Percentiles rank a stretch among this genome's conserved stretches.
These are phyloP conservation scores for Sergeia podlipaevii DNA, from an alignment of 208 protist species.

Conservation along the genomic window DNA sequence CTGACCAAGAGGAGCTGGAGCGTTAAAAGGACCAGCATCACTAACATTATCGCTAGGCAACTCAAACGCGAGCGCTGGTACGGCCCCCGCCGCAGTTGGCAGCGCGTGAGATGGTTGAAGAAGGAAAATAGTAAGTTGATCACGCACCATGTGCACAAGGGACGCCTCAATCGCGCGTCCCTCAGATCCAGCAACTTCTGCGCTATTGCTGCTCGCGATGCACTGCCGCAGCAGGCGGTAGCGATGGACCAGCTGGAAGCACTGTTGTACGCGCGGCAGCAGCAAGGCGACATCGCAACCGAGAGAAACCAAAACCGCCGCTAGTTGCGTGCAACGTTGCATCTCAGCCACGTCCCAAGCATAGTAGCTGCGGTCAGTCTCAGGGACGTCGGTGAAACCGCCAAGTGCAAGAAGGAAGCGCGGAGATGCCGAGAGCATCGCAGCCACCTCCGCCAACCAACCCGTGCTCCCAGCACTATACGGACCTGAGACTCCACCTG, in stretches of 20 bases:
- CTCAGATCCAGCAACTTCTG: constrained; percentile 5
- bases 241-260: constrained; percentile 35
- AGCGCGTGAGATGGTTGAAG: constrained; percentile 12
- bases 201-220: neutral
- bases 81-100: neutral
- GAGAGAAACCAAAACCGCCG: constrained; percentile 28
- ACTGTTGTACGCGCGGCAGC: constrained; percentile 36
- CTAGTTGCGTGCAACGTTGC: constrained; percentile 37
- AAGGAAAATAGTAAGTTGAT: constrained; percentile 29
- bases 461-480: constrained; percentile 6
- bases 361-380: constrained; percentile 7
- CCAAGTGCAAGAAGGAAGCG: constrained; percentile 51
- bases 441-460: constrained; percentile 25
- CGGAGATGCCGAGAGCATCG: constrained; percentile 26
- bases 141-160: constrained; percentile 19
- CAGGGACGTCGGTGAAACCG: constrained; percentile 21
- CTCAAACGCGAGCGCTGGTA: constrained; percentile 4
- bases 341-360: constrained; percentile 64
- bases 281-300: constrained; percentile 21
- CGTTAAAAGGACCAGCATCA: too few species aligned
- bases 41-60: too few species aligned
- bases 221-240: constrained; percentile 13
- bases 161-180: constrained; percentile 13
- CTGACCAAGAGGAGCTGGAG: too few species aligned
- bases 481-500: constrained; percentile 9